Percentiles rank a stretch among this genome's conserved stretches.
Evolutionary conservation across 352 stramenopile species (phyloP).

Genomic region (Pythium diclinum): DNA sequence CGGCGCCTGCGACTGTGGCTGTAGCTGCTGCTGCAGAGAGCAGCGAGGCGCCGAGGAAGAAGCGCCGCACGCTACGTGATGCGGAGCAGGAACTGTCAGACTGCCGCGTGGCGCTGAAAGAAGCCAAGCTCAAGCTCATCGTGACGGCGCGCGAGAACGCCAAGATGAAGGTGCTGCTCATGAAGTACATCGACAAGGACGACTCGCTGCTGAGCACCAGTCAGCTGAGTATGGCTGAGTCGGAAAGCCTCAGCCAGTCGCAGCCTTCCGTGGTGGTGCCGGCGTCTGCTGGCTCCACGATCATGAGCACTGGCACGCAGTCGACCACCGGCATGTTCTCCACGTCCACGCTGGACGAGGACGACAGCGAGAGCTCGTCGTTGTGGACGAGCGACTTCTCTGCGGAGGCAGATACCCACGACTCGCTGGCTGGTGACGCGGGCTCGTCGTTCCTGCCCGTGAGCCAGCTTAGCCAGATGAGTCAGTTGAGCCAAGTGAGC

Average conservation of each 20-base stretch:
- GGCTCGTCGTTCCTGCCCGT: slow-evolving; percentile 51
- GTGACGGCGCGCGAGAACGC: slow-evolving; percentile 76
- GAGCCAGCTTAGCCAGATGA: slow-evolving; percentile 53
- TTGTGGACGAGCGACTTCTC: slow-evolving; percentile 61
- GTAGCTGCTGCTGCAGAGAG: neutral
- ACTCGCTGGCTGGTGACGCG: slow-evolving; percentile 18
- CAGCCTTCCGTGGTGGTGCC: slow-evolving; percentile 11
- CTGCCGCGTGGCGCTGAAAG: slow-evolving; percentile 44
- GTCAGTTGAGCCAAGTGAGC: slow-evolving; percentile 67
- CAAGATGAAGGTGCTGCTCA: slow-evolving; percentile 84
- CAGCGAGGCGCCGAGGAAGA: slow-evolving; percentile 34
- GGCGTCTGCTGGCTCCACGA: slow-evolving; percentile 10
- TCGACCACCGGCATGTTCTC: slow-evolving; percentile 32
- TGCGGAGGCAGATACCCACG: slow-evolving; percentile 23
- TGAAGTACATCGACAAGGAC: slow-evolving; percentile 87
- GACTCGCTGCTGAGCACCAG: slow-evolving; percentile 74
- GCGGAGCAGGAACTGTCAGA: slow-evolving; percentile 56
- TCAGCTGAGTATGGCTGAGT: slow-evolving; percentile 55
- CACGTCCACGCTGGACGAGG: slow-evolving; percentile 44
- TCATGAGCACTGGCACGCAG: slow-evolving; percentile 31
- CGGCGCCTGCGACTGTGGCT: neutral
- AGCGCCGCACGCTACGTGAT: slow-evolving; percentile 67
- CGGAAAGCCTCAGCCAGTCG: slow-evolving; percentile 13
- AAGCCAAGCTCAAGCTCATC: slow-evolving; percentile 64
- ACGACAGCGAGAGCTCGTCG: slow-evolving; percentile 47